A percentile compares a stretch with the other conserved stretches of the same genome.
These are phyloP conservation scores for Naganishia sp. DNA, from an alignment of 1,284 basidiomycete genomes.

Conservation along the genomic window DNA sequence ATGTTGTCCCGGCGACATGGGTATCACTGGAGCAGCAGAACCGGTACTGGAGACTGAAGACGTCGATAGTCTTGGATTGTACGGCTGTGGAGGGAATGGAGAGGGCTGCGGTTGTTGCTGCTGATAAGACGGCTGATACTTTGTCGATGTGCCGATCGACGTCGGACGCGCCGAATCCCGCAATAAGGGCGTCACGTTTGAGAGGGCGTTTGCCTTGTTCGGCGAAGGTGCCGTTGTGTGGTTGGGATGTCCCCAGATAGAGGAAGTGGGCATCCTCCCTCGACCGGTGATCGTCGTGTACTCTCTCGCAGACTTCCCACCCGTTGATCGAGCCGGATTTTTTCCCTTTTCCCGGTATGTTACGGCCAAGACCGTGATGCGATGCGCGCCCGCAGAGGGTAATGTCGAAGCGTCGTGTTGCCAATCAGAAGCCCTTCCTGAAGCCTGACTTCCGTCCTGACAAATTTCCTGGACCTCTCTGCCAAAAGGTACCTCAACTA, in stretches of 20 bases:
- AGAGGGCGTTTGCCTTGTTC: background rate
- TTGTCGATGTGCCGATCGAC: conserved; percentile 1
- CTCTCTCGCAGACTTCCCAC: background rate
- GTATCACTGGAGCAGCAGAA: conserved; percentile 6
- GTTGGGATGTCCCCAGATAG: conserved; percentile 26
- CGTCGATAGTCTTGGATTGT: conserved; percentile 5
- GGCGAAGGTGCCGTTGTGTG: conserved; percentile 13
- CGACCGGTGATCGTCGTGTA: background rate
- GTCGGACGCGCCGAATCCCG: conserved; percentile 8
- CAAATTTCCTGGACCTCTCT: too few species aligned
- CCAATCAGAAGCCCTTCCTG: too few species aligned
- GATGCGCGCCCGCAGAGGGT: background rate
- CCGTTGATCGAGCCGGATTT: background rate
- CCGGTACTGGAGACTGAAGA: conserved; percentile 8
- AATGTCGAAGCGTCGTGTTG: background rate
- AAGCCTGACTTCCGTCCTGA: too few species aligned
- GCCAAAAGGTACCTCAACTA: background rate
- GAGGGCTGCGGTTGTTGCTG: background rate
- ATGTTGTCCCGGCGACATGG: conserved; percentile 17
- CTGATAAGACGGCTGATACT: conserved; percentile 6
- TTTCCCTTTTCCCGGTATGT: background rate
- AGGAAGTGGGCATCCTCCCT: conserved; percentile 20
- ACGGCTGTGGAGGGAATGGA: background rate
- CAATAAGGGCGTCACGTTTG: conserved; percentile 11
- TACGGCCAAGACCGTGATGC: background rate